Evolutionary conservation across 1,139 yeast species (phyloP).

Genomic region (Saccharomyces hybrid): DNA sequence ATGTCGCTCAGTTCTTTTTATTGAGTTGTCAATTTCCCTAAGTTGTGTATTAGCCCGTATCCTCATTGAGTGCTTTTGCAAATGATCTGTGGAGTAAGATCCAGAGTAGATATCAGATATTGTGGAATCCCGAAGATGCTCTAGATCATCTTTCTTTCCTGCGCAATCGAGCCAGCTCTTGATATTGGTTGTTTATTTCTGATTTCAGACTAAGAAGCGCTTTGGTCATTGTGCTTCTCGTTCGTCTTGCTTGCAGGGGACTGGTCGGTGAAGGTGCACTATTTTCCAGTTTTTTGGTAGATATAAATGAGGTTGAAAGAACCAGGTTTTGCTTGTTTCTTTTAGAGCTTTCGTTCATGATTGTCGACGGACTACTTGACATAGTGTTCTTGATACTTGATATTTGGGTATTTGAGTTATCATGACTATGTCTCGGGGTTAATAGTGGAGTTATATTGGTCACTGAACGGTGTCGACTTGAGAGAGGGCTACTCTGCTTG

Average conservation of each 20-base stretch:
- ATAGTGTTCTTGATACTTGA: conserved; percentile 4
- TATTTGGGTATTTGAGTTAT: conserved; percentile 2
- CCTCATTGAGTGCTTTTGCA: conserved; percentile 31
- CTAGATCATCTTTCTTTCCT: conserved; percentile 24
- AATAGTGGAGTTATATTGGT: neutral
- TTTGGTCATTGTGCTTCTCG: conserved; percentile 22
- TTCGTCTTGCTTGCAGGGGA: conserved; percentile 22
- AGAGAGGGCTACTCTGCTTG: neutral
- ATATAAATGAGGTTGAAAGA: conserved; percentile 30
- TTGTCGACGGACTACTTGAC: conserved; percentile 1
- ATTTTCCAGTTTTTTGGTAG: conserved; percentile 25
- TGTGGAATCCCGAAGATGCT: conserved; percentile 23
- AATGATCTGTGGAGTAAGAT: conserved; percentile 31
- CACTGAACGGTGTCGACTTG: neutral
- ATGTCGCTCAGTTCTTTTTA: conserved; percentile 25
- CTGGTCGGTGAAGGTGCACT: conserved; percentile 24
- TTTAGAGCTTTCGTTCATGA: conserved; percentile 5
- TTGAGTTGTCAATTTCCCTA: conserved; percentile 26
- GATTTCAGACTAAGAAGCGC: conserved; percentile 16
- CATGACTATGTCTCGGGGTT: neutral
- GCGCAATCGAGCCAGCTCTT: conserved; percentile 18
- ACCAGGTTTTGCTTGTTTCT: conserved; percentile 25
- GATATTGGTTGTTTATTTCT: conserved; percentile 21
- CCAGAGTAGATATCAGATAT: conserved; percentile 30
- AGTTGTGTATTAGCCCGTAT: conserved; percentile 30